phyloP scores from a whole-genome alignment of 2,329 filamentous ascomycete species.

The Fonsecaea erecta region DNA sequence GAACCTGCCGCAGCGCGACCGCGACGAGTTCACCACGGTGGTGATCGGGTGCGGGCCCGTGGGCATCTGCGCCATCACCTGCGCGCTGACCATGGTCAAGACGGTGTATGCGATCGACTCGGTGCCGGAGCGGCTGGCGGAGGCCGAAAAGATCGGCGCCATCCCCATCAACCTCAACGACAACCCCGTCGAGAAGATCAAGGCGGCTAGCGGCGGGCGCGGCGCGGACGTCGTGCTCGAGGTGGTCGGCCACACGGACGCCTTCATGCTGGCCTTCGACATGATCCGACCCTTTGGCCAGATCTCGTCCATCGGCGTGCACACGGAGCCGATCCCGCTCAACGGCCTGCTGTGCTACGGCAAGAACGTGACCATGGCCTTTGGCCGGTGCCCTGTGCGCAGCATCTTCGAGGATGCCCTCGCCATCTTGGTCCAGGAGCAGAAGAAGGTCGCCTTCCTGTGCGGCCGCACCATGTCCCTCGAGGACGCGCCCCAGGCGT shows the following conservation, averaged over 20 bases:
- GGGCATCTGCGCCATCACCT: conserved; percentile 70
- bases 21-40: conserved; percentile 53
- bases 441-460: conserved; percentile 38
- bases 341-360: conserved; percentile 36
- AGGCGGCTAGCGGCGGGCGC: conserved; percentile 64
- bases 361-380: conserved; percentile 39
- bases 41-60: conserved; percentile 69
- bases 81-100: conserved; percentile 64
- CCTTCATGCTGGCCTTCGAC: conserved; percentile 38
- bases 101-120: conserved; percentile 67
- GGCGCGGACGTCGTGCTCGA: conserved; percentile 64
- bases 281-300: conserved; percentile 37
- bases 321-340: conserved; percentile 34
- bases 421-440: conserved; percentile 36
- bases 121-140: conserved; percentile 62
- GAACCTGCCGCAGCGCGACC: conserved; percentile 34
- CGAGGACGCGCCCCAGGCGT: conserved; percentile 37
- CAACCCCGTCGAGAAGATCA: conserved; percentile 63
- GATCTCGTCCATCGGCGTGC: conserved; percentile 38
- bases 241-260: conserved; percentile 36
- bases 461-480: conserved; percentile 38
- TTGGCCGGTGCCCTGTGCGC: conserved; percentile 38
- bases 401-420: conserved; percentile 38
- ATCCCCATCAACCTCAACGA: conserved; percentile 65
- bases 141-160: conserved; percentile 66